These are phyloP conservation scores for Pterulicium gracile DNA, from an alignment of 1,284 basidiomycete species.

Conservation along the genomic window DNA sequence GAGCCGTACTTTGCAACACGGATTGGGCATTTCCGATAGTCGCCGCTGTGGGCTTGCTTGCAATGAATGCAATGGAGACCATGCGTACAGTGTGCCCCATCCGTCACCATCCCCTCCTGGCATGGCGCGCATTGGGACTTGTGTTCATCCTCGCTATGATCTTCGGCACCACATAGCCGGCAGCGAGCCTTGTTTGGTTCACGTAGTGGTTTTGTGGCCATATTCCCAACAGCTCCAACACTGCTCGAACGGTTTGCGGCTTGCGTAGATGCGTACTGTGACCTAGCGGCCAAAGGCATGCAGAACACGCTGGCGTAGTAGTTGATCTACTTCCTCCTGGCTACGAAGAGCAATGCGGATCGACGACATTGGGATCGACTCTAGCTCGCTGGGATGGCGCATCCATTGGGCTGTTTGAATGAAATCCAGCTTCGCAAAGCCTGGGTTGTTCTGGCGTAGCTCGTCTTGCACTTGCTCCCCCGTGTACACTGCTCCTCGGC, in stretches of 20 bases:
- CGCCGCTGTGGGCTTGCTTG: neutral
- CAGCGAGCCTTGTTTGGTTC: slow-evolving; percentile 5
- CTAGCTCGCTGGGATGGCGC: slow-evolving; percentile 9
- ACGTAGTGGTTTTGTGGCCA: slow-evolving; percentile 7
- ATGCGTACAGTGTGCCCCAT: slow-evolving; percentile 8
- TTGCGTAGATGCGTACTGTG: slow-evolving; percentile 12
- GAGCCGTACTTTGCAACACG: neutral
- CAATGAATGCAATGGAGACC: slow-evolving; percentile 8
- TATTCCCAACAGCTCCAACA: slow-evolving; percentile 13
- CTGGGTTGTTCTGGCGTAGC: slow-evolving; percentile 12
- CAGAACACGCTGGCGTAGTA: slow-evolving; percentile 12
- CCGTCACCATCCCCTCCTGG: slow-evolving; percentile 4
- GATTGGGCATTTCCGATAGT: neutral
- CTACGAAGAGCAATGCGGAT: slow-evolving; percentile 16
- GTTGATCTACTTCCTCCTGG: slow-evolving; percentile 10
- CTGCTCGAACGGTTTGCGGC: slow-evolving; percentile 12
- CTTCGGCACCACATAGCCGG: slow-evolving; percentile 4
- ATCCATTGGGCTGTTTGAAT: neutral
- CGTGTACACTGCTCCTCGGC: slow-evolving; percentile 2
- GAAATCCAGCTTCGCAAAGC: slow-evolving; percentile 6
- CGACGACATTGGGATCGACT: slow-evolving; percentile 10
- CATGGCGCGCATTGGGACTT: slow-evolving; percentile 6
- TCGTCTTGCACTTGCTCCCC: slow-evolving; percentile 9
- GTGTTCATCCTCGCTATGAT: slow-evolving; percentile 7
- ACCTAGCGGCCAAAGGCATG: slow-evolving; percentile 13